Base-by-base conservation (phyloP, 1,284 basidiomycete species). In the Afroboletus lepidellus region DNA sequence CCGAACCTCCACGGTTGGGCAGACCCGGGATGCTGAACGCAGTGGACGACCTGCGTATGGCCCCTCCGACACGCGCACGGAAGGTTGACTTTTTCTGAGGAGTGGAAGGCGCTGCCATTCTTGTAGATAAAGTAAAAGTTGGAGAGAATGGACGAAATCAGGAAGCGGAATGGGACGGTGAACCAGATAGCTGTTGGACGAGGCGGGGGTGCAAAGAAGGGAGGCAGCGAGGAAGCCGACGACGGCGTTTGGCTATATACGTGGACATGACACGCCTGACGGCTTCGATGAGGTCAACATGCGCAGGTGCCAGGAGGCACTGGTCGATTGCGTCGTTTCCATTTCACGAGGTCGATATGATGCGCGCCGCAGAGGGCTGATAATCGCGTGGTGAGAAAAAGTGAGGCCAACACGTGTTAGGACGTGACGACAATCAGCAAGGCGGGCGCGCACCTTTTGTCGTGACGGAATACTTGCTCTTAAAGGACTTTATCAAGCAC, bases 261-360 rank as follows among this genome's bases (percentile, higher is more conserved):
- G 56, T 41, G 55, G n/a, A n/a, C 21, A 54, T 46, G 41, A 30
- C 53, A 64, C 51, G 66, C 66, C 66, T 69, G 69, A 58, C 41
- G 67, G 63, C 57, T 68, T 71, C 69, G 68, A 71, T 49, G 66
- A 69, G 66, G 66, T 56, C 37, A 42, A 50, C 69, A 69, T 54
- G 68, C 62, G 57, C 51, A 51, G 55, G 44, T 46, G 60, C 68
- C 68, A 63, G 62, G 60, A 62, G 55, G 49, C 42, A 53, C 41
- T 48, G 51, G 51, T 46, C 52, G 54, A 57, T 56, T n/a, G 44
- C 41, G 53, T 44, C 41, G 51, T 50, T 45, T 57, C 54, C 66
- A 51, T 64, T 60, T 25, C 50, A 45, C 47, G 54, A 68, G 53
- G 53, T 48, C 48, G 62, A 68, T 63, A 51, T 69, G 66, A 66